A percentile compares a stretch with the other conserved stretches of the same genome.
phyloP scores from a whole-genome alignment of 805 yeast species.

The Cyberlindnera misumaiensis region DNA sequence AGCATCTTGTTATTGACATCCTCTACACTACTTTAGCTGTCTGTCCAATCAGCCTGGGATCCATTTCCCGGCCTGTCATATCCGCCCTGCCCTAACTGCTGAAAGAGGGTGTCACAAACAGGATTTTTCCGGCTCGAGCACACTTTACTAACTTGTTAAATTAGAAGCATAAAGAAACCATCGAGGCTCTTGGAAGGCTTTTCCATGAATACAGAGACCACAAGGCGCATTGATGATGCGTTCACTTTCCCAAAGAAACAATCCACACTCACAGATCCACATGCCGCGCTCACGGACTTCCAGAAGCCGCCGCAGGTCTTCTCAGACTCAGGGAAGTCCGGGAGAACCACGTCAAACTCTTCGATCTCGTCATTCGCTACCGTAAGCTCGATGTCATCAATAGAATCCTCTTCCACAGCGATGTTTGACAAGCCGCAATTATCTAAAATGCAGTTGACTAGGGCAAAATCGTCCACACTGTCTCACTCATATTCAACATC shows the following conservation, averaged over 20 bases:
- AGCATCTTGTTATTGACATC: neutral
- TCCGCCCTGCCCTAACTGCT: neutral
- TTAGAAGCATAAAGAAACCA: slow-evolving; percentile 1
- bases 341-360: slow-evolving; percentile 18
- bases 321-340: slow-evolving; percentile 5
- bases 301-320: slow-evolving; percentile 1
- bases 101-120: slow-evolving; percentile 7
- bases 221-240: neutral
- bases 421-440: slow-evolving; percentile 7
- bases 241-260: neutral
- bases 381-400: slow-evolving; percentile 19
- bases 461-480: slow-evolving; percentile 18
- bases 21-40: too few species aligned
- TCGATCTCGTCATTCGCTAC: slow-evolving; percentile 20
- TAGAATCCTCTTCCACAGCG: slow-evolving; percentile 8
- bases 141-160: slow-evolving; percentile 1
- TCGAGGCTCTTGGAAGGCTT: slow-evolving; percentile 1
- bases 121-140: neutral
- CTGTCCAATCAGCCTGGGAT: neutral
- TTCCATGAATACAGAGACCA: neutral
- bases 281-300: neutral
- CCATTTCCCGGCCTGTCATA: neutral
- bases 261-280: neutral
- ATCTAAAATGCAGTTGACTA: slow-evolving; percentile 10
- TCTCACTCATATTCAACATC: slow-evolving; percentile 16